phyloP scores from a whole-genome alignment of 2,329 filamentous ascomycete genomes.

The Sporothrix inflata region DNA sequence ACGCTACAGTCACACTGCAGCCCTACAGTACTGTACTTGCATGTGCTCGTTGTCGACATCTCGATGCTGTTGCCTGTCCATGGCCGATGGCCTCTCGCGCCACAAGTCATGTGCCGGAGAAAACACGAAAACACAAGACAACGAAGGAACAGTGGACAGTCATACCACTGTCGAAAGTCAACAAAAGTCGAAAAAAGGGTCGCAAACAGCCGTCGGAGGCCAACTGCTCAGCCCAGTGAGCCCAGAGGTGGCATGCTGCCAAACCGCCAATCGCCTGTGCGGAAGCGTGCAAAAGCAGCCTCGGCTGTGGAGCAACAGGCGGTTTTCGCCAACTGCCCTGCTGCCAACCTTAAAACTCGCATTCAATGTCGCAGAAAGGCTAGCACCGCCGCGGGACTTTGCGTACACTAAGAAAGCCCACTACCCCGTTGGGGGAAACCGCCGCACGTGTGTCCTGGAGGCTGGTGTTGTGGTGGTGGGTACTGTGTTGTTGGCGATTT shows the following conservation, averaged over 20 bases:
- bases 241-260: background rate
- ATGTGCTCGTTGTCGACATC: background rate
- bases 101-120: background rate
- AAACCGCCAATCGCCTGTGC: background rate
- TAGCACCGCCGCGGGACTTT: conserved; percentile 9
- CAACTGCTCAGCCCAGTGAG: conserved; percentile 5
- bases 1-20: background rate
- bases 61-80: background rate
- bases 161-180: background rate
- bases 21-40: too few species aligned
- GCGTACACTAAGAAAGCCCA: conserved; percentile 13
- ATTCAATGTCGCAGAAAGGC: background rate
- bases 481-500: background rate
- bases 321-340: background rate
- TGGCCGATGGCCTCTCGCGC: background rate
- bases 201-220: conserved; percentile 5
- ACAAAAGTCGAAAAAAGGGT: background rate
- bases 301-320: conserved; percentile 15
- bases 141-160: background rate
- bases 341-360: background rate
- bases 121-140: background rate
- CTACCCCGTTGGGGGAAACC: conserved; percentile 11
- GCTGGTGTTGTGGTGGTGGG: background rate
- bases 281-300: background rate
- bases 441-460: background rate